Evolutionary conservation across 2,329 filamentous ascomycete genomes (phyloP).

Genomic region (Triangularia verruculosa): DNA sequence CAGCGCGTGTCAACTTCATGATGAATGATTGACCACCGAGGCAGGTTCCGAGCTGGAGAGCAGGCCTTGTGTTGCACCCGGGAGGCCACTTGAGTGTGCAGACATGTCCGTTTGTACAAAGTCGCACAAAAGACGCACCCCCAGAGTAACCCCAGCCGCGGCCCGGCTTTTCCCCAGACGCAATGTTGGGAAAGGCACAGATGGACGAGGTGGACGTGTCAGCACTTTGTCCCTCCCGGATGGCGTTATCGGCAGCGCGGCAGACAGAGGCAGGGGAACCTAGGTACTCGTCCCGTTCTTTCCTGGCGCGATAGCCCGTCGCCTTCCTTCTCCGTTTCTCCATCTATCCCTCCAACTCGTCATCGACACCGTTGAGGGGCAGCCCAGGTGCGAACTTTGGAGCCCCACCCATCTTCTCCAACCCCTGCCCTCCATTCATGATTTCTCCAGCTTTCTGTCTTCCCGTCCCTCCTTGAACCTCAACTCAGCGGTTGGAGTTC

Average conservation of each 20-base stretch:
- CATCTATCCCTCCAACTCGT: neutral
- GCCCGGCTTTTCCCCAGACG: slow-evolving; percentile 2
- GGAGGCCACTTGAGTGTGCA: slow-evolving; percentile 19
- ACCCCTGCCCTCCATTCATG: neutral
- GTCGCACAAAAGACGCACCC: slow-evolving; percentile 2
- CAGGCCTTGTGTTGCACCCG: slow-evolving; percentile 20
- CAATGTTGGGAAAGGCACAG: neutral
- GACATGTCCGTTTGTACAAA: slow-evolving; percentile 13
- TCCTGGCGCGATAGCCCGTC: neutral
- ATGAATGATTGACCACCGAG: neutral
- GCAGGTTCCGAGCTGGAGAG: neutral
- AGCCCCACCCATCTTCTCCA: slow-evolving; percentile 1
- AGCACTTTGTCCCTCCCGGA: slow-evolving; percentile 1
- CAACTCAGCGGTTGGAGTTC: neutral
- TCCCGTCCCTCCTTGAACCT: neutral
- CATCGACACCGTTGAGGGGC: neutral
- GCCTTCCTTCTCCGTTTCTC: neutral
- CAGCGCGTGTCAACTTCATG: neutral
- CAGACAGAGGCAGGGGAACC: slow-evolving; percentile 1
- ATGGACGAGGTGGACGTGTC: neutral
- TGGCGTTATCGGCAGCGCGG: slow-evolving; percentile 7
- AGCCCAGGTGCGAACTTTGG: neutral
- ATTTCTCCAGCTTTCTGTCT: neutral
- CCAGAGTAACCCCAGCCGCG: slow-evolving; percentile 12
- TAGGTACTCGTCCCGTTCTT: too few species aligned